Percentiles rank a stretch among this genome's conserved stretches.
These are phyloP conservation scores for Fagopyrum esculentum DNA, from an alignment of 148 eudicot species.

Conservation along the genomic window DNA sequence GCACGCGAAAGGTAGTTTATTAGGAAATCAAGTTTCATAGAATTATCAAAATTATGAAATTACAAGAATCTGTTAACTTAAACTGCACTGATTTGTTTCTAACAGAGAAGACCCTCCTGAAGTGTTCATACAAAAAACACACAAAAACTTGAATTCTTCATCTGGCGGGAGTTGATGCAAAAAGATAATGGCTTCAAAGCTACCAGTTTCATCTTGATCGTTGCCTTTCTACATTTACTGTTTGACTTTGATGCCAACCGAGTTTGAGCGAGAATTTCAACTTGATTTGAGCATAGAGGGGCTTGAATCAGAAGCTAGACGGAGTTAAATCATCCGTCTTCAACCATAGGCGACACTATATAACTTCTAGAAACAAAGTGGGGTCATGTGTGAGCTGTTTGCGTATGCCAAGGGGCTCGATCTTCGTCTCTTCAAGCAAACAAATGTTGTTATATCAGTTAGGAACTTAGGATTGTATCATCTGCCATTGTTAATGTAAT, in stretches of 20 bases:
- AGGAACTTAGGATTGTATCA: not conserved
- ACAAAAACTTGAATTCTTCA: constrained; percentile 25
- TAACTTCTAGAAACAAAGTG: not conserved
- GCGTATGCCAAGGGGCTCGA: not conserved
- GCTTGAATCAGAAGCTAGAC: not conserved
- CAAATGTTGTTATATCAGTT: not conserved
- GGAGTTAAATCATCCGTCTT: not conserved
- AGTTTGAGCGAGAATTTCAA: not conserved
- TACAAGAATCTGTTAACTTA: not conserved
- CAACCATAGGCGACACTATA: not conserved
- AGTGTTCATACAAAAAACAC: constrained; percentile 55
- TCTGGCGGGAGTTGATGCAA: constrained; percentile 21
- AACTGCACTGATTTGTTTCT: constrained; percentile 13
- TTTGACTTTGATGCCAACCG: not conserved
- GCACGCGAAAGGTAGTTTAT: constrained; percentile 60
- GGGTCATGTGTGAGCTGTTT: not conserved
- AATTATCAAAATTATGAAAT: not conserved
- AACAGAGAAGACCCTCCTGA: constrained; percentile 66
- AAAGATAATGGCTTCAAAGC: constrained; percentile 3
- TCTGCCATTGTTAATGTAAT: not conserved
- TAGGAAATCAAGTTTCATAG: not conserved
- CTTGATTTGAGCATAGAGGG: not conserved
- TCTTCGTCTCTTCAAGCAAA: not conserved
- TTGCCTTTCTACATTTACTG: not conserved
- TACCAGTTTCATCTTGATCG: not conserved